Evolutionary conservation across 2,329 filamentous ascomycete species (phyloP).

Genomic region (Plenodomus biglobosus): DNA sequence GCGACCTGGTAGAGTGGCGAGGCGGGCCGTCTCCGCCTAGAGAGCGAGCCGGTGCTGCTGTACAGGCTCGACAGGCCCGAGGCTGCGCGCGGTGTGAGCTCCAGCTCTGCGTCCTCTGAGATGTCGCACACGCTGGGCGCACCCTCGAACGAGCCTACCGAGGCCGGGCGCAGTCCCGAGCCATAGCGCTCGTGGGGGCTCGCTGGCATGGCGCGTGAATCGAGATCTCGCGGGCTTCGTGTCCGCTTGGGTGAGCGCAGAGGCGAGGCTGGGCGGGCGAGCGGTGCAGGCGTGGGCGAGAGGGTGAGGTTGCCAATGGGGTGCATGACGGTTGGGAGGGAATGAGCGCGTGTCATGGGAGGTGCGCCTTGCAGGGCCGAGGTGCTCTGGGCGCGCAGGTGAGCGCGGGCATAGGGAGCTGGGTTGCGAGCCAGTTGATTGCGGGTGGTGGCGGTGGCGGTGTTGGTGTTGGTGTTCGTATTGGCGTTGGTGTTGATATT

Average conservation of each 20-base stretch:
- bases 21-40: slow-evolving; percentile 49
- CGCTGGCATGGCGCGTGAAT: slow-evolving; percentile 17
- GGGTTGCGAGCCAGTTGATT: slow-evolving; percentile 43
- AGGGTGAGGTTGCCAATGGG: slow-evolving; percentile 34
- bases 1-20: slow-evolving; percentile 50
- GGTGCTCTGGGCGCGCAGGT: slow-evolving; percentile 51
- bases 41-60: slow-evolving; percentile 35
- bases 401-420: slow-evolving; percentile 51
- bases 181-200: slow-evolving; percentile 22
- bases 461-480: too few relatives aligned
- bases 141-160: slow-evolving; percentile 30
- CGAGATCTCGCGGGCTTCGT: slow-evolving; percentile 39
- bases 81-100: slow-evolving; percentile 46
- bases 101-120: slow-evolving; percentile 53
- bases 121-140: slow-evolving; percentile 47
- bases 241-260: slow-evolving; percentile 49
- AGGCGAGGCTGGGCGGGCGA: slow-evolving; percentile 42
- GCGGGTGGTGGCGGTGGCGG: slow-evolving; percentile 1
- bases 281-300: slow-evolving; percentile 35
- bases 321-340: slow-evolving; percentile 48
- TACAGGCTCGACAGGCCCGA: slow-evolving; percentile 30
- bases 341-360: slow-evolving; percentile 52
- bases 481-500: too few relatives aligned
- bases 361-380: slow-evolving; percentile 47
- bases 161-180: slow-evolving; percentile 31